These are phyloP conservation scores for Saitozyma sp. DNA, from an alignment of 768 basidiomycete species.

Conservation along the genomic window DNA sequence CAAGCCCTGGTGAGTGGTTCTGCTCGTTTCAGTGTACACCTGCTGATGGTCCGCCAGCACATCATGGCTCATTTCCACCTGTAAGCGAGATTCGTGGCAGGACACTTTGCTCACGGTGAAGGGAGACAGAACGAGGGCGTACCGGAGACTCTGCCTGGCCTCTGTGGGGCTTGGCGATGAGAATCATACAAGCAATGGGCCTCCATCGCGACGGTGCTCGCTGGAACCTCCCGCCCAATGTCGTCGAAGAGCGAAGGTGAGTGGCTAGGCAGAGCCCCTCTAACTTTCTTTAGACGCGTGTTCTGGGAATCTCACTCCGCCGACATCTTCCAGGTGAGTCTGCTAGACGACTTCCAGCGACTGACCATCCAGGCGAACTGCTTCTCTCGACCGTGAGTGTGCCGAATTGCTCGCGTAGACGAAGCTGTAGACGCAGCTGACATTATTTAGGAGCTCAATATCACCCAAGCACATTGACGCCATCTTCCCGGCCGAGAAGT, in stretches of 20 bases:
- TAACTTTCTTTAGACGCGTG: neutral
- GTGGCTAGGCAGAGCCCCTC: neutral
- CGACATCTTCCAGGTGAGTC: conserved; percentile 8
- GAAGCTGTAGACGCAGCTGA: neutral
- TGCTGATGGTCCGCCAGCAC: neutral
- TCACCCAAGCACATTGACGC: neutral
- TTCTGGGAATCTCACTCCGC: conserved; percentile 20
- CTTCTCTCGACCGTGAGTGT: conserved; percentile 11
- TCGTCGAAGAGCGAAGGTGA: conserved; percentile 9
- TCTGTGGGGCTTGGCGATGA: conserved; percentile 30
- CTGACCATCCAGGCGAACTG: conserved; percentile 11
- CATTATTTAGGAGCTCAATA: neutral
- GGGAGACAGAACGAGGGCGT: conserved; percentile 30
- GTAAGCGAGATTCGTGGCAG: conserved; percentile 4
- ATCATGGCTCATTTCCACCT: conserved; percentile 27
- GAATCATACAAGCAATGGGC: conserved; percentile 27
- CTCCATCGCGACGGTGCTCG: conserved; percentile 17
- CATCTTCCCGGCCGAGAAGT: neutral
- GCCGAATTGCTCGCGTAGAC: no score
- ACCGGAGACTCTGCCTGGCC: conserved; percentile 37
- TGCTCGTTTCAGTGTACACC: neutral
- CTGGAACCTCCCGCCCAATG: conserved; percentile 12
- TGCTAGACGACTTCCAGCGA: no score
- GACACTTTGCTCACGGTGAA: neutral
- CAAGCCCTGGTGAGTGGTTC: conserved; percentile 15